A percentile compares a stretch with the other conserved stretches of the same genome.
Conservation (phyloP, 2,329 filamentous ascomycete species). For the Colletotrichum sp. region DNA sequence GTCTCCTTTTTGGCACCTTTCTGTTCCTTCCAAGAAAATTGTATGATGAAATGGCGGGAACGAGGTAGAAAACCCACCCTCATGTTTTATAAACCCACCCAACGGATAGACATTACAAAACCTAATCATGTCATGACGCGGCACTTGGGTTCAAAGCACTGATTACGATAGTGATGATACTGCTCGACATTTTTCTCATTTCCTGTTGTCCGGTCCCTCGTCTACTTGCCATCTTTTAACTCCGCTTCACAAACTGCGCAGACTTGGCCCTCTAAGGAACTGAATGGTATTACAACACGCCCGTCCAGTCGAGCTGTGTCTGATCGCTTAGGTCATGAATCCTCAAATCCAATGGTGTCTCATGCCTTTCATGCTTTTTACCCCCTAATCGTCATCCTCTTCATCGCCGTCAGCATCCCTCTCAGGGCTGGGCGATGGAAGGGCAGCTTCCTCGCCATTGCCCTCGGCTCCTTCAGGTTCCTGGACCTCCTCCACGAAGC, state of each 20-base stretch:
- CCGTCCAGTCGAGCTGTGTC: not conserved
- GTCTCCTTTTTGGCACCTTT: not conserved
- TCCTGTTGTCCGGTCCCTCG: not conserved
- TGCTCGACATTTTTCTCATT: not conserved
- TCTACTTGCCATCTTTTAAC: not conserved
- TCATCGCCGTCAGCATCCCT: conserved; percentile 48
- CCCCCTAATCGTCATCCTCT: conserved; percentile 34
- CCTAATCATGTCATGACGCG: not conserved
- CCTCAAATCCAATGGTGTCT: not conserved
- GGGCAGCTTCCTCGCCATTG: not conserved
- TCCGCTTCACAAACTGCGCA: not conserved
- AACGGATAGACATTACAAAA: not conserved
- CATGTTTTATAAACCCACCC: not conserved
- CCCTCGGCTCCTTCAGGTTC: conserved; percentile 21
- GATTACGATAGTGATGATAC: not conserved
- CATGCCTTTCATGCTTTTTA: not conserved
- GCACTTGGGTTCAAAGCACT: not conserved
- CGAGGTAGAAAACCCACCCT: not conserved
- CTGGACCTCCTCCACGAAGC: conserved; percentile 45
- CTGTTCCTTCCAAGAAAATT: not conserved
- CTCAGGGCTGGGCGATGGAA: conserved; percentile 28
- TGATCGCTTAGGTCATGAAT: not conserved
- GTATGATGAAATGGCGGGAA: not conserved
- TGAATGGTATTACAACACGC: not conserved
- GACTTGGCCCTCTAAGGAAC: not conserved